These are phyloP conservation scores for Cyclospora cayetanensis DNA, from an alignment of 169 alveolate genomes.

Conservation along the genomic window DNA sequence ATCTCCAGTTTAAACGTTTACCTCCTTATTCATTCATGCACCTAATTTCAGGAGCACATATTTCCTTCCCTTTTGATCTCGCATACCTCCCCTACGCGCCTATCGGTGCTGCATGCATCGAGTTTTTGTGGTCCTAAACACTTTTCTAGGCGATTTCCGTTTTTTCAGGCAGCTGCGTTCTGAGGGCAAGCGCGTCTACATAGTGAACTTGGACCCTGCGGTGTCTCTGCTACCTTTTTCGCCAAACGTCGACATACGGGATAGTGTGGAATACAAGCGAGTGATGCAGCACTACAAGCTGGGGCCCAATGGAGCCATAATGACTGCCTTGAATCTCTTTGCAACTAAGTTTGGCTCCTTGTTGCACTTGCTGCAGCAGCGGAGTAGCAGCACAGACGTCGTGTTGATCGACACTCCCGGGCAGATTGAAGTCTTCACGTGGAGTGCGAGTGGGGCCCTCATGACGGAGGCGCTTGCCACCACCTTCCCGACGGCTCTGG, in stretches of 20 bases:
- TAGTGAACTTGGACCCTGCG: constrained; percentile 98
- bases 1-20: too few relatives aligned
- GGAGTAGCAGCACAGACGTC: constrained; percentile 80
- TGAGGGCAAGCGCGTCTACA: constrained; percentile 88
- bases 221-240: constrained; percentile 79
- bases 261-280: constrained; percentile 95
- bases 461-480: constrained; percentile 94
- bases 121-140: too few relatives aligned
- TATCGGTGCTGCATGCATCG: too few relatives aligned
- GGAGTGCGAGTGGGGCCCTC: constrained; percentile 98
- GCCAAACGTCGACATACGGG: constrained; percentile 92
- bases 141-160: too few relatives aligned
- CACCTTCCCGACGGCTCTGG: constrained; percentile 92
- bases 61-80: too few relatives aligned
- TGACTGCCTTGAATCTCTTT: constrained; percentile 97
- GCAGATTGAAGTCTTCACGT: constrained; percentile 97
- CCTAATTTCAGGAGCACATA: too few relatives aligned
- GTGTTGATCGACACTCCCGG: constrained; percentile 99
- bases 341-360: constrained; percentile 88
- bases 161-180: neutral
- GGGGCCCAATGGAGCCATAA: constrained; percentile 99
- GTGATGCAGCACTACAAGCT: constrained; percentile 94
- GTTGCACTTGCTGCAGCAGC: neutral
- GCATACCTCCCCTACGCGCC: too few relatives aligned
- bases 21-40: too few relatives aligned